These are phyloP conservation scores for Boeremia lycopersici DNA, from an alignment of 2,329 filamentous ascomycete genomes.

Conservation along the genomic window DNA sequence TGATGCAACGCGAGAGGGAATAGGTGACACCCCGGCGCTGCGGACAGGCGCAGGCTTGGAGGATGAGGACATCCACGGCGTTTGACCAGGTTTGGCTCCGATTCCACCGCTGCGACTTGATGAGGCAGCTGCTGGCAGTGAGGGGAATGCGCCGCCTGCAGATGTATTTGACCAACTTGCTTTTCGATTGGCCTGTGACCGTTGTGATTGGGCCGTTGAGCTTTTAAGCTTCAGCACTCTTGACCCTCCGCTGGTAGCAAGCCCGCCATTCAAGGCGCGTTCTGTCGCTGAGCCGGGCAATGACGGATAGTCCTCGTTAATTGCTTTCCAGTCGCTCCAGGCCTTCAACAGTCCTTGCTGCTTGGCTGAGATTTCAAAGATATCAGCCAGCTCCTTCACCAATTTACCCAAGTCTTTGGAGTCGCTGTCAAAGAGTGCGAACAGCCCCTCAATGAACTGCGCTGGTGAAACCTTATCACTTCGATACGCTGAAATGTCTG, in stretches of 20 bases:
- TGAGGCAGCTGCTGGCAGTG: slow-evolving; percentile 35
- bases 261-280: slow-evolving; percentile 45
- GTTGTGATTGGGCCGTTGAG: slow-evolving; percentile 70
- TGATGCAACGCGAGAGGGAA: slow-evolving; percentile 42
- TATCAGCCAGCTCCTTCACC: slow-evolving; percentile 86
- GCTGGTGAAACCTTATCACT: slow-evolving; percentile 71
- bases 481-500: slow-evolving; percentile 78
- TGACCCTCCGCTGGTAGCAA: slow-evolving; percentile 60
- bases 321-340: slow-evolving; percentile 94
- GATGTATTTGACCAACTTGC: slow-evolving; percentile 62
- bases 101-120: slow-evolving; percentile 29
- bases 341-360: slow-evolving; percentile 75
- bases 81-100: slow-evolving; percentile 45
- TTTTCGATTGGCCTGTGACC: slow-evolving; percentile 62
- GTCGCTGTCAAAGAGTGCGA: slow-evolving; percentile 82
- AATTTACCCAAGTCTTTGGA: slow-evolving; percentile 84
- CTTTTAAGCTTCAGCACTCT: slow-evolving; percentile 72
- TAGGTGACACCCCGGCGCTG: slow-evolving; percentile 40
- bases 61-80: slow-evolving; percentile 45
- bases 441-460: slow-evolving; percentile 85
- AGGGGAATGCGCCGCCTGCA: slow-evolving; percentile 41
- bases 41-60: slow-evolving; percentile 24
- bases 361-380: slow-evolving; percentile 84
- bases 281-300: slow-evolving; percentile 69
- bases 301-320: slow-evolving; percentile 94